These are phyloP conservation scores for Stachybotrys chlorohalonatus DNA, from an alignment of 2,329 filamentous ascomycete genomes.

Conservation along the genomic window DNA sequence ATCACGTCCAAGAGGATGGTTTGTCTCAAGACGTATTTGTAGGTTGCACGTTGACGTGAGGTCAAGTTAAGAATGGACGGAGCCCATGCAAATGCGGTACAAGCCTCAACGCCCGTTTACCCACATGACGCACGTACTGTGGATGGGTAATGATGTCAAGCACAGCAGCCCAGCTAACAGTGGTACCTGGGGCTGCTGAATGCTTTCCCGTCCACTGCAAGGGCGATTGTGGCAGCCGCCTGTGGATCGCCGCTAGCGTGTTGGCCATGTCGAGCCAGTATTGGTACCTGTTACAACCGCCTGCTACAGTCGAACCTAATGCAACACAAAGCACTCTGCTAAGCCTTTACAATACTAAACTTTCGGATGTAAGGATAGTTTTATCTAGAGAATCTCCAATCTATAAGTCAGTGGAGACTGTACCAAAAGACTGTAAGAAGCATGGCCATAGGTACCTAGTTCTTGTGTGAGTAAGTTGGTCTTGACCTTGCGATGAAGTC, in stretches of 20 bases:
- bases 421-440: not conserved
- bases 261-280: not conserved
- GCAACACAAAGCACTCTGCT: too few relatives aligned
- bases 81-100: not conserved
- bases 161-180: not conserved
- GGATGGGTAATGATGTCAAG: not conserved
- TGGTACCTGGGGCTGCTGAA: too few relatives aligned
- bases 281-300: not conserved
- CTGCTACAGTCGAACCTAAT: too few relatives aligned
- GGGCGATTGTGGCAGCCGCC: too few relatives aligned
- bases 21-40: too few relatives aligned
- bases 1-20: conserved; percentile 7
- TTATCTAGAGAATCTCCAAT: too few relatives aligned
- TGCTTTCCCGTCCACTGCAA: not conserved
- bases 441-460: not conserved
- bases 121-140: not conserved
- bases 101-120: not conserved
- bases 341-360: too few relatives aligned
- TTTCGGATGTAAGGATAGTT: too few relatives aligned
- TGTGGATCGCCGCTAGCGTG: not conserved
- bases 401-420: too few relatives aligned
- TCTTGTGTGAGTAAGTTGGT: not conserved
- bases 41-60: not conserved
- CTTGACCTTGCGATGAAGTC: not conserved
- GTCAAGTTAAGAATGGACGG: not conserved